Percentiles rank a stretch among this genome's conserved stretches.
Evolutionary conservation across 768 basidiomycete species (phyloP).

Genomic region (Hirschioporus abietinus): DNA sequence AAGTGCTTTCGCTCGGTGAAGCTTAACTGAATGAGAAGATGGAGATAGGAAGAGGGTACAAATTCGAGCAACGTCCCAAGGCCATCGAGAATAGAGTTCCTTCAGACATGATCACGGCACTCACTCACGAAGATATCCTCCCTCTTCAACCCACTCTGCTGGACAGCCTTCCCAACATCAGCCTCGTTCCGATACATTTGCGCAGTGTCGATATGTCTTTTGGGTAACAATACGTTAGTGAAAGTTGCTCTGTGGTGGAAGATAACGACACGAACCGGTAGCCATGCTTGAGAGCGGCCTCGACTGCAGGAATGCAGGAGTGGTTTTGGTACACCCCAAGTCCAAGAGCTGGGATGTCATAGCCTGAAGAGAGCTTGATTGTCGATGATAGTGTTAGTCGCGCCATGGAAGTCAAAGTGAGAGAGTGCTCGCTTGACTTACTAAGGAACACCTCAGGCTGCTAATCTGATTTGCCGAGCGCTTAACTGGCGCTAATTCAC

Average conservation of each 20-base stretch:
- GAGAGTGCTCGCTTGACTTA: no score
- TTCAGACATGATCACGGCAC: constrained; percentile 13
- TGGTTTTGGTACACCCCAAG: constrained; percentile 72
- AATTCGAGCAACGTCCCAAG: constrained; percentile 21
- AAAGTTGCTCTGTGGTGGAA: not conserved
- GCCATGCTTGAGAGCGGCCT: constrained; percentile 61
- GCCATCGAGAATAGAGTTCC: no score
- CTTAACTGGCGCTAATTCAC: no score
- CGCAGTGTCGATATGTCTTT: constrained; percentile 71
- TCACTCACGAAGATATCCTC: constrained; percentile 46
- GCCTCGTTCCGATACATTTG: constrained; percentile 53
- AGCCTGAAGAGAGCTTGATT: constrained; percentile 36
- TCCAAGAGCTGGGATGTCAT: constrained; percentile 59
- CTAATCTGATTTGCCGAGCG: no score
- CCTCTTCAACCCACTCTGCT: constrained; percentile 42
- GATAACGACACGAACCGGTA: constrained; percentile 39
- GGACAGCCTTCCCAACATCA: constrained; percentile 40
- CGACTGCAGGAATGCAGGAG: constrained; percentile 45
- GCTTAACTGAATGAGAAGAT: not conserved
- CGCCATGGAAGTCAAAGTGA: constrained; percentile 5
- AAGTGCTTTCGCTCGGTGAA: not conserved
- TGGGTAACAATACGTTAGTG: not conserved
- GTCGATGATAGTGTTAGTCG: constrained; percentile 25
- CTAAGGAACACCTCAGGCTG: no score
- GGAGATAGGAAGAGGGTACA: not conserved